These are phyloP conservation scores for Teunomyces panamensis DNA, from an alignment of 805 yeast genomes.

Conservation along the genomic window DNA sequence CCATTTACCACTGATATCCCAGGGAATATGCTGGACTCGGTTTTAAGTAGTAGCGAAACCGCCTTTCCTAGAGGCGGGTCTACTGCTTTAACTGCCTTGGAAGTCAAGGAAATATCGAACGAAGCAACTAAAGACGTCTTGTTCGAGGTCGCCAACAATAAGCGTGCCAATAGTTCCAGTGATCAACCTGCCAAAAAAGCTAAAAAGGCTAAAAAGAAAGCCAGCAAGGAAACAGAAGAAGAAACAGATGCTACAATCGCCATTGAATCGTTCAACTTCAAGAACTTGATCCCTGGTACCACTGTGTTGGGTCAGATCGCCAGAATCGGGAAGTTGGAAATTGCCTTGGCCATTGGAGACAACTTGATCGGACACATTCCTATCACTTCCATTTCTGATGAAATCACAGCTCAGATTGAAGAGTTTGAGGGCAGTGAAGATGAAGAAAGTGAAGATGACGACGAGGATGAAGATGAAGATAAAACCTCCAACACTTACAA, in stretches of 20 bases:
- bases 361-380: conserved; percentile 77
- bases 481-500: conserved; percentile 21
- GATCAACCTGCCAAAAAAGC: conserved; percentile 23
- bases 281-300: conserved; percentile 67
- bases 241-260: conserved; percentile 37
- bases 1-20: neutral
- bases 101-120: conserved; percentile 86
- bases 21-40: conserved; percentile 19
- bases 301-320: conserved; percentile 73
- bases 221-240: conserved; percentile 16
- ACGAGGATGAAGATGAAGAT: conserved; percentile 36
- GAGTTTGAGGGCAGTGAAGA: conserved; percentile 43
- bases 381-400: conserved; percentile 66
- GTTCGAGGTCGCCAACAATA: conserved; percentile 52
- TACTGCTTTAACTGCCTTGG: conserved; percentile 80
- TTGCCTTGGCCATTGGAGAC: conserved; percentile 74
- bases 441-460: conserved; percentile 40
- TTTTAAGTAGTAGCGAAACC: conserved; percentile 45
- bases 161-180: conserved; percentile 27
- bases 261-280: conserved; percentile 62
- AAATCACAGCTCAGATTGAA: conserved; percentile 56
- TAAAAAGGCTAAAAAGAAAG: conserved; percentile 16
- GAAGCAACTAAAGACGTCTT: conserved; percentile 89
- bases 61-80: conserved; percentile 97
- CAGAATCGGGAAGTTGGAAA: conserved; percentile 56